Evolutionary conservation across 2,329 filamentous ascomycete species (phyloP), one percentile per base, ranked within the genome.

Genomic region (Xylaria sp.): DNA sequence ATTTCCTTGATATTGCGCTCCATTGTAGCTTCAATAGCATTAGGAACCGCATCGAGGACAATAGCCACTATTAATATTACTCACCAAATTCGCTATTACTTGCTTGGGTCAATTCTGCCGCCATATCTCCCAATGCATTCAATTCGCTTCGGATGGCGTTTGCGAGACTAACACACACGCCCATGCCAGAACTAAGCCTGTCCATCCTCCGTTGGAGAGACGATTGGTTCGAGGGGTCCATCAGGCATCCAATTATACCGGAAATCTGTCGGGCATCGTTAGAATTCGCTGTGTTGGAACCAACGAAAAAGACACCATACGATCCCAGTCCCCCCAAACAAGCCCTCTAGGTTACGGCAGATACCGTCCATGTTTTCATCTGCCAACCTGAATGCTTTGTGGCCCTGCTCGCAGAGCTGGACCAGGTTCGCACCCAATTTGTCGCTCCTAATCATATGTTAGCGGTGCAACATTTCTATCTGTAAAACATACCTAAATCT

Each of bases 371-470:
- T 48, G 8, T 48, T 19, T 19, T 48, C 45, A 9, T 14, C 19
- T 48, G 45, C 45, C 21, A 21, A 8, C 4, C 4, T 6, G n/a
- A 48, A 48, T 19, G 17, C 9, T 48, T 48, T 48, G 45, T 48
- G 45, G 19, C 45, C 17, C 45, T 48, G 45, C 17, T 48, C 6
- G 45, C 21, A 48, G n/a, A 48, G n/a, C 5, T 48, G 8, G 14
- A 48, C 45, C n/a, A 48, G 19, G 7, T 48, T 48, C 17, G 21
- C 45, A 48, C 45, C 21, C 5, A 48, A n/a, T 48, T 48, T 48
- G 45, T 48, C n/a, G 14, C 45, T 48, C 45, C 45, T 48, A 48
- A n/a, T 21, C 17, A 48, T 48, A 48, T 19, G 14, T 48, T 48
- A 48, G 45, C 12, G 36, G 14, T 12, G 3, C 3, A 42, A 3